Conservation (phyloP, 176 grass and related monocot species). For the Ensete ventricosum region DNA sequence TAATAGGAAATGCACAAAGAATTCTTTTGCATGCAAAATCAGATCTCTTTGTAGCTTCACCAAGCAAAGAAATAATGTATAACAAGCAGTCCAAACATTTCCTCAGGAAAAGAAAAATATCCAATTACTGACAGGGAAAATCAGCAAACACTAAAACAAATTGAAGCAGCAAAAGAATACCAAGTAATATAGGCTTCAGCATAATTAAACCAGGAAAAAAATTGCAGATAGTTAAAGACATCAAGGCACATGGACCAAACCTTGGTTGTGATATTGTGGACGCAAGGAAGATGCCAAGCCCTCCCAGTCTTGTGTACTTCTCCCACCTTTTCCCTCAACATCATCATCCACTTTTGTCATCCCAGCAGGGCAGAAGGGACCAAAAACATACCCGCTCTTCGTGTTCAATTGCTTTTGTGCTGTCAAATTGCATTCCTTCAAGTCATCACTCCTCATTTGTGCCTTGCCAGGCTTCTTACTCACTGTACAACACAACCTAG, state of each 20-base stretch:
- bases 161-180: background rate
- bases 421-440: constrained; percentile 48
- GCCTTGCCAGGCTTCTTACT: constrained; percentile 32
- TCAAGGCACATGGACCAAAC: constrained; percentile 29
- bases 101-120: too few species aligned
- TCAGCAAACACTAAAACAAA: background rate
- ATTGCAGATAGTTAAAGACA: background rate
- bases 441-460: constrained; percentile 26
- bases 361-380: constrained; percentile 64
- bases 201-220: background rate
- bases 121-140: too few species aligned
- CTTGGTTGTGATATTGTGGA: constrained; percentile 81
- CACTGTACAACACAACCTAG: constrained; percentile 27
- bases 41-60: too few species aligned
- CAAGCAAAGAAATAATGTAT: too few species aligned
- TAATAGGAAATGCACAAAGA: too few species aligned
- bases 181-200: background rate
- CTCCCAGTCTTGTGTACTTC: constrained; percentile 46
- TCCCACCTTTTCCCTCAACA: constrained; percentile 19
- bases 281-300: constrained; percentile 46
- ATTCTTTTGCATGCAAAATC: too few species aligned
- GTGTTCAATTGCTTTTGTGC: constrained; percentile 31
- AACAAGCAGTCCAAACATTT: too few species aligned
- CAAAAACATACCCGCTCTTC: constrained; percentile 62
- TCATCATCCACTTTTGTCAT: constrained; percentile 36